phyloP scores from a whole-genome alignment of 495 filamentous ascomycete genomes.

The Hypoxylon fragiforme region DNA sequence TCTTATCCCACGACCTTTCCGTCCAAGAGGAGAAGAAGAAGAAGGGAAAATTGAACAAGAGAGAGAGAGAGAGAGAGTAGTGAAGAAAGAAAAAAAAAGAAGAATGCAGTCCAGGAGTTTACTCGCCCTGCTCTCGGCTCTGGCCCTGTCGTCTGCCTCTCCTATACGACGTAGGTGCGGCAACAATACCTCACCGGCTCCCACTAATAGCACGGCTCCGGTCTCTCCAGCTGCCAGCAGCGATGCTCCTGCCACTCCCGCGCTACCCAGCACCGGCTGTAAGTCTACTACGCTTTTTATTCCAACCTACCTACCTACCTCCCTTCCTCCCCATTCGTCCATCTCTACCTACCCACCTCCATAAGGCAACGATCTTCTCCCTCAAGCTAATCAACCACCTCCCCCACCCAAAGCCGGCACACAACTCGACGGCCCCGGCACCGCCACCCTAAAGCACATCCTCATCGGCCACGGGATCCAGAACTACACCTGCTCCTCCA shows the following conservation, averaged over 20 bases:
- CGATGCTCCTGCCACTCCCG: slow-evolving; percentile 8
- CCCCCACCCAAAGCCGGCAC: slow-evolving; percentile 25
- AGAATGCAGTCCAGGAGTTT: slow-evolving; percentile 31
- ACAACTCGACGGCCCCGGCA: slow-evolving; percentile 52
- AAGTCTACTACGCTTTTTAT: too few relatives aligned
- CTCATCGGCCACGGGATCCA: slow-evolving; percentile 73
- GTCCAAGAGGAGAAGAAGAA: slow-evolving; percentile 5
- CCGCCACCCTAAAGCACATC: slow-evolving; percentile 60
- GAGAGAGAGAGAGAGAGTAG: too few relatives aligned
- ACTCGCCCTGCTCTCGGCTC: slow-evolving; percentile 32
- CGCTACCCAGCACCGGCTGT: slow-evolving; percentile 35
- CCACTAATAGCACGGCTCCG: slow-evolving; percentile 13
- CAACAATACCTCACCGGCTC: slow-evolving; percentile 12
- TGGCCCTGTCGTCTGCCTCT: slow-evolving; percentile 41
- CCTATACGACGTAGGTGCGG: slow-evolving; percentile 34
- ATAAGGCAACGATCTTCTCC: too few relatives aligned
- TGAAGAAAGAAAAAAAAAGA: neutral
- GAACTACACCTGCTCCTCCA: slow-evolving; percentile 69
- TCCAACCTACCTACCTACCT: neutral
- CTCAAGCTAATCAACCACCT: slow-evolving; percentile 6
- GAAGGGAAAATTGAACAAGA: too few relatives aligned
- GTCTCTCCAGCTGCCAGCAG: slow-evolving; percentile 5
- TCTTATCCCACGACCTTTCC: too few relatives aligned
- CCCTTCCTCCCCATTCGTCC: slow-evolving; percentile 19
- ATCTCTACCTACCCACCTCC: neutral